Evolutionary conservation across 2,329 filamentous ascomycete species (phyloP).

Genomic region (Aspergillus japonicus): DNA sequence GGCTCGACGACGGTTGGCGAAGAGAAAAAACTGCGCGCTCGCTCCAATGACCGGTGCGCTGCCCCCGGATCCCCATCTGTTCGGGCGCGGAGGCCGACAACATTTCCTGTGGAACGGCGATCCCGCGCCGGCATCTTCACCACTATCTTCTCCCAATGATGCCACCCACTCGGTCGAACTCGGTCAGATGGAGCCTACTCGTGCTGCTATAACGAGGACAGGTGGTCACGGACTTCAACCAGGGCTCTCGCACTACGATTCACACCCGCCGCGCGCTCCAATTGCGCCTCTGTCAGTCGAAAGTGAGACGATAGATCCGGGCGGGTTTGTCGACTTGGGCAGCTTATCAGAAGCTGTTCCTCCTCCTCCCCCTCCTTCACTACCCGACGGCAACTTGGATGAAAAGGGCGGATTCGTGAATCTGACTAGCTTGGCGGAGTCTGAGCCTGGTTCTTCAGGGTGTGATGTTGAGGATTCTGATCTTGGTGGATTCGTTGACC

Average conservation of each 20-base stretch:
- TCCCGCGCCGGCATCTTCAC: neutral
- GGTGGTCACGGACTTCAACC: too few species aligned
- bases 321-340: neutral
- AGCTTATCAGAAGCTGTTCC: neutral
- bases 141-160: neutral
- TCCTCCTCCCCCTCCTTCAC: too few species aligned
- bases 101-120: constrained; percentile 39
- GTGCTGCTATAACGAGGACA: too few species aligned
- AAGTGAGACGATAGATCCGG: neutral
- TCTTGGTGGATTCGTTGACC: neutral
- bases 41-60: constrained; percentile 35
- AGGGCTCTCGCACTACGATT: too few species aligned
- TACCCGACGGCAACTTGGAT: neutral
- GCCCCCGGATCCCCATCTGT: constrained; percentile 40
- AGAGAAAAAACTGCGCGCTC: constrained; percentile 54
- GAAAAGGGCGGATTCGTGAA: neutral
- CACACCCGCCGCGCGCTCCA: neutral
- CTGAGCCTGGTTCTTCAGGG: neutral
- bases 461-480: neutral
- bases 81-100: constrained; percentile 41
- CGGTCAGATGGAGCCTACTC: too few species aligned
- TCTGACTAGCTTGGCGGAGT: neutral
- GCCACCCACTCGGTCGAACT: too few species aligned
- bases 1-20: constrained; percentile 56
- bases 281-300: neutral